Base-by-base conservation (phyloP, 495 filamentous ascomycete species). In the Letharia columbiana region DNA sequence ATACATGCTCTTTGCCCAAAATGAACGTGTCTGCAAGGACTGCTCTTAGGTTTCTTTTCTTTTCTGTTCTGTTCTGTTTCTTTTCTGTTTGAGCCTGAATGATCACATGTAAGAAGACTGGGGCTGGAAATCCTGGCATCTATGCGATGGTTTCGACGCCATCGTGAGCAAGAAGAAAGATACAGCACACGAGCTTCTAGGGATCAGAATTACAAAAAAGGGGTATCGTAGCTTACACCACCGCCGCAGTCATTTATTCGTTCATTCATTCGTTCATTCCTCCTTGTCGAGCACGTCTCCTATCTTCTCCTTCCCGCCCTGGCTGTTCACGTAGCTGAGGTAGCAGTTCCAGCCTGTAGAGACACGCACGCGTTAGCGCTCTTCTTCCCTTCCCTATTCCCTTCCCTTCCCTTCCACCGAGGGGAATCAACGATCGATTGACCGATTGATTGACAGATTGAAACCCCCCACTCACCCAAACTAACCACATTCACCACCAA, bases 261-360 rank as follows among this genome's bases (percentile, higher is more conserved):
- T 20, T 3, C 18, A 18, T 3, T 2, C 47, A 10, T 15, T 47
- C 44, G 15, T 49, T 52, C 31, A 37, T 50, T 40, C 35, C 45
- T 10, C 33, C 54, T 61, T 40, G 11, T 61, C 56, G 50, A 37
- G 6, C 35, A 3, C 44, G 3, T 64, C 62, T 13, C 13, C 37
- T 15, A 35, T 18, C 62, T 54, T 54, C 18, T 54, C 33, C 18
- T 39, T 57, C 23, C 66, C 66, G 0, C 62, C 77, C 39, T 78
- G 77, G 65, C 81, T 92, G 77, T 92, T 96, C 67, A 95, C 78
- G 73, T 83, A 87, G 77, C 92, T 96, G 61, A 98, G 76, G 75
- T 96, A 94, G 75, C 91, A 96, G 73, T 98, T 98, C 94, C 94
- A 98, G 67, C 91, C 93, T 84, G 81, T 75, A 56, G 69, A 79